A percentile compares a stretch with the other conserved stretches of the same genome.
Evolutionary conservation across 768 basidiomycete genomes (phyloP).

Genomic region (Polyporus arcularius): DNA sequence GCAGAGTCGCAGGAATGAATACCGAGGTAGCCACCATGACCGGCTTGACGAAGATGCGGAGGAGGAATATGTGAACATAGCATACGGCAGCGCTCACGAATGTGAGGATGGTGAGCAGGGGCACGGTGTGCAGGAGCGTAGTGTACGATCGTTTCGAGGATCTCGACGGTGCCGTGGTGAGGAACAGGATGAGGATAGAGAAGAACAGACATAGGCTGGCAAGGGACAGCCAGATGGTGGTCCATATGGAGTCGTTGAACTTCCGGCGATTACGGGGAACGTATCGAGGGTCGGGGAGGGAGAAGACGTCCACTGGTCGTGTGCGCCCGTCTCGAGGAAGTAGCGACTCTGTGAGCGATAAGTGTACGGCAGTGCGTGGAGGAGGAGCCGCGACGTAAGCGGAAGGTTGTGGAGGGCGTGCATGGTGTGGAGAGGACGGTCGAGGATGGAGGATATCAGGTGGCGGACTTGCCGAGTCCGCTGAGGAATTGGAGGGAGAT

Average conservation of each 20-base stretch:
- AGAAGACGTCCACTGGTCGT: slow-evolving; percentile 70
- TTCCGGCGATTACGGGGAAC: slow-evolving; percentile 64
- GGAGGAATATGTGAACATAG: slow-evolving; percentile 72
- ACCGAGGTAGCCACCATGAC: slow-evolving; percentile 78
- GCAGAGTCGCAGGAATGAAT: slow-evolving; percentile 71
- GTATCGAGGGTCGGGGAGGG: slow-evolving; percentile 75
- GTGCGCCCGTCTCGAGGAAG: slow-evolving; percentile 70
- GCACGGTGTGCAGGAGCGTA: slow-evolving; percentile 75
- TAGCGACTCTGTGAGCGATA: slow-evolving; percentile 78
- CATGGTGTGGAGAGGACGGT: slow-evolving; percentile 20
- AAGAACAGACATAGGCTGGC: slow-evolving; percentile 62
- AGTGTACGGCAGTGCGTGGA: slow-evolving; percentile 47
- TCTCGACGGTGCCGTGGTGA: slow-evolving; percentile 45
- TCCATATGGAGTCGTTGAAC: slow-evolving; percentile 76
- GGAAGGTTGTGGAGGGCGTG: slow-evolving; percentile 23
- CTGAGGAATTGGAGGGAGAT: slow-evolving; percentile 42
- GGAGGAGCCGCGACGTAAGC: slow-evolving; percentile 42
- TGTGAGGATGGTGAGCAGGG: slow-evolving; percentile 72
- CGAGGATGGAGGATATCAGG: slow-evolving; percentile 43
- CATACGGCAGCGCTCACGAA: slow-evolving; percentile 69
- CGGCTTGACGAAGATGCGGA: slow-evolving; percentile 82
- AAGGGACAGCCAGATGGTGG: slow-evolving; percentile 61
- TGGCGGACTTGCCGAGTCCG: slow-evolving; percentile 43
- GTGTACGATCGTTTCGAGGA: slow-evolving; percentile 56
- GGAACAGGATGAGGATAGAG: slow-evolving; percentile 65